These are phyloP conservation scores for Colletotrichum trifolii DNA, from an alignment of 2,329 filamentous ascomycete species.

Conservation along the genomic window DNA sequence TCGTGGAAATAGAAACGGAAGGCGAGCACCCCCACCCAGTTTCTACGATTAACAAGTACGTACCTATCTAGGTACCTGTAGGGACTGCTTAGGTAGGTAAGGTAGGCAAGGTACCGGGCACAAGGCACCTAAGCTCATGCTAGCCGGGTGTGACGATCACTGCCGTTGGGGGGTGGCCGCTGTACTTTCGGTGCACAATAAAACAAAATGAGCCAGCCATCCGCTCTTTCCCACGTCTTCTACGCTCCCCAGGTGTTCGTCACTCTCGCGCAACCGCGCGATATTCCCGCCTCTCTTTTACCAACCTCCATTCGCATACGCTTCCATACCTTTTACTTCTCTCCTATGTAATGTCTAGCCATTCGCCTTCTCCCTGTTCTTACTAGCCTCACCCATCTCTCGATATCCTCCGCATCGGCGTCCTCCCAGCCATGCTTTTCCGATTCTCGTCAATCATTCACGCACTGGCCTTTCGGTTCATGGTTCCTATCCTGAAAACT, in stretches of 20 bases:
- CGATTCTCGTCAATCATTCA: constrained; percentile 40
- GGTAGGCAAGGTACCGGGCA: too few species aligned
- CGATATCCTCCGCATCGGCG: constrained; percentile 12
- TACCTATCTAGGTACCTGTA: too few species aligned
- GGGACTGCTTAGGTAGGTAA: too few species aligned
- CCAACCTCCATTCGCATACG: constrained; percentile 27
- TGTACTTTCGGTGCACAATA: constrained; percentile 8
- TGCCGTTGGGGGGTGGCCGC: constrained; percentile 3
- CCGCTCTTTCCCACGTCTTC: constrained; percentile 6
- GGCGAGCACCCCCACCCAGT: constrained; percentile 22
- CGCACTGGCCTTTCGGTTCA: constrained; percentile 34
- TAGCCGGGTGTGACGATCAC: too few species aligned
- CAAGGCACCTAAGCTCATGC: too few species aligned
- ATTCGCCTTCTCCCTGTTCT: constrained; percentile 9
- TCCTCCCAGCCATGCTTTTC: constrained; percentile 38
- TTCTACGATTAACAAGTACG: background rate
- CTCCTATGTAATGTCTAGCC: constrained; percentile 32
- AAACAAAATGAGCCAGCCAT: constrained; percentile 34
- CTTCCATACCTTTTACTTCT: constrained; percentile 5
- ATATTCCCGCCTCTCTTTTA: constrained; percentile 25
- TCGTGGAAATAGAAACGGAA: constrained; percentile 1
- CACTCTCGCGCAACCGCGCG: constrained; percentile 25
- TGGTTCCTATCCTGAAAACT: constrained; percentile 32
- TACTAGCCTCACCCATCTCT: constrained; percentile 11
- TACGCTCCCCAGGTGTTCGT: constrained; percentile 8